Conservation (phyloP, 225 moss, liverwort and hornwort species). For the Sphagnum contortum region DNA sequence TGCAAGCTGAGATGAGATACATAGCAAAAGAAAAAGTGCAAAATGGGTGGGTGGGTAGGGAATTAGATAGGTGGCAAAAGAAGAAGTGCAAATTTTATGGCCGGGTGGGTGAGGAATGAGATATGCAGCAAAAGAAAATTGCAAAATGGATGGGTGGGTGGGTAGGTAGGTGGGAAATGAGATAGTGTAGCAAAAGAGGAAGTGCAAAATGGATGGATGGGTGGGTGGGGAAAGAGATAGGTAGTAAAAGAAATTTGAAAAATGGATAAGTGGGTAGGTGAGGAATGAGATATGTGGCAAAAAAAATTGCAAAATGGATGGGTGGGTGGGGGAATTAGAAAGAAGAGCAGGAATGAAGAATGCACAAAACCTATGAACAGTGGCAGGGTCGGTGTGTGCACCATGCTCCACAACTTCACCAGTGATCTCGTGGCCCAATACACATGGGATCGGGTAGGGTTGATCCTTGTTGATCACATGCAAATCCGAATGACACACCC, state of each 20-base stretch:
- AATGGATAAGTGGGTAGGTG: neutral
- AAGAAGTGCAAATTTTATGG: neutral
- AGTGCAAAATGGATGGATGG: too few relatives aligned
- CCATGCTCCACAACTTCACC: conserved; percentile 93
- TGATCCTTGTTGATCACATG: conserved; percentile 85
- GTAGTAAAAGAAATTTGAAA: neutral
- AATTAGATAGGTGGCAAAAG: too few relatives aligned
- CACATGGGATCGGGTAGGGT: conserved; percentile 80
- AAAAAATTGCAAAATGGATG: neutral
- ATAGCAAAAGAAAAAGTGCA: too few relatives aligned
- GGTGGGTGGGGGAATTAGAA: neutral
- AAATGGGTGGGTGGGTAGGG: too few relatives aligned
- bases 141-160: neutral
- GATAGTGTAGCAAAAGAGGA: too few relatives aligned
- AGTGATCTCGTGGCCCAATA: conserved; percentile 89
- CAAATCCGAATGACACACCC: conserved; percentile 97
- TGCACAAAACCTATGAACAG: conserved; percentile 43
- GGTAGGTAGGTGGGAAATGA: neutral
- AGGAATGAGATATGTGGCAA: too few relatives aligned
- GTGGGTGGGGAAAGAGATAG: too few relatives aligned
- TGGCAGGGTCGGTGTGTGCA: conserved; percentile 73
- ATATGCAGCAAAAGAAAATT: neutral
- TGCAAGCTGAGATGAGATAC: too few relatives aligned
- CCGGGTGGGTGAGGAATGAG: neutral
- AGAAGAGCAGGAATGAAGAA: too few relatives aligned